phyloP scores from a whole-genome alignment of 1,284 basidiomycete genomes.

The Melampsora larici-populina region DNA sequence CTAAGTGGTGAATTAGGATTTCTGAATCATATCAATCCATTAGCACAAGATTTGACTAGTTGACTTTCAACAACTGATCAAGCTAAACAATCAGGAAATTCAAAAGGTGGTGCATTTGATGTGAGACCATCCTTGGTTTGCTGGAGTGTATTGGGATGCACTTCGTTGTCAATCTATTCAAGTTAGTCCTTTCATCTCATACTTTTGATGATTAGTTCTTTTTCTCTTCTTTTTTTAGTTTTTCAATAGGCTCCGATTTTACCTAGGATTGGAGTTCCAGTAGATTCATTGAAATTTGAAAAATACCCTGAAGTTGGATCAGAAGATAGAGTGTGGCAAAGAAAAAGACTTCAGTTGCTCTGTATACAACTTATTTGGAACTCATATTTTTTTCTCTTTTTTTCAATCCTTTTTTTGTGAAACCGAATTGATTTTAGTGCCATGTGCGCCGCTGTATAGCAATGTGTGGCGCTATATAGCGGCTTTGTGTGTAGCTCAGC shows the following conservation, averaged over 20 bases:
- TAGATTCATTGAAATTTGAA: constrained; percentile 51
- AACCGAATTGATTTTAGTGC: no score
- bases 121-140: constrained; percentile 51
- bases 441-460: no score
- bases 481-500: no score
- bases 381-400: no score
- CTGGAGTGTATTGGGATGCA: constrained; percentile 50
- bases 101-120: constrained; percentile 48
- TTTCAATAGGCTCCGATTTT: constrained; percentile 49
- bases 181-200: constrained; percentile 26
- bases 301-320: constrained; percentile 47
- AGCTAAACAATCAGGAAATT: constrained; percentile 50
- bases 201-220: no score
- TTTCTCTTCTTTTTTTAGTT: background rate
- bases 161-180: constrained; percentile 48
- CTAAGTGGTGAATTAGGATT: constrained; percentile 47
- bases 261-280: constrained; percentile 46
- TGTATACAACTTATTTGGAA: no score
- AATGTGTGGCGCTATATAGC: no score
- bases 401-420: no score
- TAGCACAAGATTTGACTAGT: constrained; percentile 49
- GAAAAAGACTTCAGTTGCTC: no score
- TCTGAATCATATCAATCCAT: constrained; percentile 47
- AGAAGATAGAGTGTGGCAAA: no score
- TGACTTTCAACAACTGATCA: constrained; percentile 48